These are phyloP conservation scores for Clathrus columnatus DNA, from an alignment of 768 basidiomycete genomes.

Conservation along the genomic window DNA sequence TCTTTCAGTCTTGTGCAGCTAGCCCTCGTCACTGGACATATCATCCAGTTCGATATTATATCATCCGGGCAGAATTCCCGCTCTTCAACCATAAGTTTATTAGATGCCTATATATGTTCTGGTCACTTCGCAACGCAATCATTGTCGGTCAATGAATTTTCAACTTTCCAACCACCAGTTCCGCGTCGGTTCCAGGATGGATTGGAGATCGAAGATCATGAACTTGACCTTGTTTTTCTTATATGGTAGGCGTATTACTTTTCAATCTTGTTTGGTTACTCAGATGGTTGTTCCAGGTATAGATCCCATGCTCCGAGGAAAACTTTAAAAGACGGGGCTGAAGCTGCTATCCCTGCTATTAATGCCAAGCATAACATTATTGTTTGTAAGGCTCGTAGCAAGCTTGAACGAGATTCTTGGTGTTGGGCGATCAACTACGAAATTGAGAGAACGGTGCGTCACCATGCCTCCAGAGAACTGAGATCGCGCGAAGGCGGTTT, in stretches of 20 bases:
- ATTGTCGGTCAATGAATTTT: conserved; percentile 33
- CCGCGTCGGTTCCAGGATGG: conserved; percentile 86
- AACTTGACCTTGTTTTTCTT: conserved; percentile 84
- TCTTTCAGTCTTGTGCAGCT: conserved; percentile 53
- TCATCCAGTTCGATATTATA: conserved; percentile 64
- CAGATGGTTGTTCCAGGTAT: conserved; percentile 10
- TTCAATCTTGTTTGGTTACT: not conserved
- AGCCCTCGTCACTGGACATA: conserved; percentile 64
- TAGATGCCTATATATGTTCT: conserved; percentile 79
- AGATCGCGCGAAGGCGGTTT: conserved; percentile 59
- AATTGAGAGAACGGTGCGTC: conserved; percentile 71
- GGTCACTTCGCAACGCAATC: conserved; percentile 70
- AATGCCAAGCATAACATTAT: conserved; percentile 51
- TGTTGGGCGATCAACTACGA: conserved; percentile 89
- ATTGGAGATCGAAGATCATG: conserved; percentile 75
- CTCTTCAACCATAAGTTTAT: conserved; percentile 46
- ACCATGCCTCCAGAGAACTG: conserved; percentile 54
- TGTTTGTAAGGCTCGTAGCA: conserved; percentile 68
- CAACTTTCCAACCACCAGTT: conserved; percentile 48
- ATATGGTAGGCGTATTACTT: conserved; percentile 42
- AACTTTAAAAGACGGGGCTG: conserved; percentile 7
- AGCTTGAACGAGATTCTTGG: conserved; percentile 89
- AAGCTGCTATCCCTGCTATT: conserved; percentile 34
- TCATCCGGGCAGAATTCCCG: conserved; percentile 49
- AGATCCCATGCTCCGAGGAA: conserved; percentile 8